Evolutionary conservation across 805 yeast genomes (phyloP).

Genomic region (Candida ovalis): DNA sequence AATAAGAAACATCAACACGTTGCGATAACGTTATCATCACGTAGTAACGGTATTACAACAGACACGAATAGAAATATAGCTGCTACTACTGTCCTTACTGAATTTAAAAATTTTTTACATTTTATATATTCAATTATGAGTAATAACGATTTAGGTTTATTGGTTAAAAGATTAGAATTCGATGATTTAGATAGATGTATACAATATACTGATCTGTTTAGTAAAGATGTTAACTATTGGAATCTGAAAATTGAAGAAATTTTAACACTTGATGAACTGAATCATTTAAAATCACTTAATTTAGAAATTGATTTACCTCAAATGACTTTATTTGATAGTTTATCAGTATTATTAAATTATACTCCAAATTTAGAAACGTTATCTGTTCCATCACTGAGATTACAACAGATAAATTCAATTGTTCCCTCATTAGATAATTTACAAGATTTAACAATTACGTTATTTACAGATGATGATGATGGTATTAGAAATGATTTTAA

Average conservation of each 20-base stretch:
- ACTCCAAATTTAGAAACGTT: conserved; percentile 16
- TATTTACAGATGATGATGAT: conserved; percentile 2
- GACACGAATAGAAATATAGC: no score
- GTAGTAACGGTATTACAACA: background rate
- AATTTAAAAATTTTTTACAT: conserved; percentile 12
- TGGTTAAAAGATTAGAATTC: conserved; percentile 13
- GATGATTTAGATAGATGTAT: conserved; percentile 11
- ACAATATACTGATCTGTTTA: conserved; percentile 2
- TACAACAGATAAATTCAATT: conserved; percentile 1
- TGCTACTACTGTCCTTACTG: conserved; percentile 3
- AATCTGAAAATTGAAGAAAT: conserved; percentile 7
- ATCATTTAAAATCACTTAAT: conserved; percentile 1
- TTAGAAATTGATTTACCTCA: conserved; percentile 5
- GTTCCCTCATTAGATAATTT: conserved; percentile 1
- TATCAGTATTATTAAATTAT: conserved; percentile 9
- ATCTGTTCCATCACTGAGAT: conserved; percentile 7
- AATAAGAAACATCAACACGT: conserved; percentile 3
- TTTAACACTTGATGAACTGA: conserved; percentile 9
- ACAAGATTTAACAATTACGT: conserved; percentile 7
- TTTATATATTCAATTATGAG: conserved; percentile 18
- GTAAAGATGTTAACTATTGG: conserved; percentile 12
- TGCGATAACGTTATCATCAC: background rate
- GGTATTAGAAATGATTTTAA: conserved; percentile 4
- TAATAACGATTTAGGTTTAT: conserved; percentile 7
- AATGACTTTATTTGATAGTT: conserved; percentile 18